These are phyloP conservation scores for Linnemannia zychae DNA, from an alignment of 192 early-diverging fungal genomes.

Conservation along the genomic window DNA sequence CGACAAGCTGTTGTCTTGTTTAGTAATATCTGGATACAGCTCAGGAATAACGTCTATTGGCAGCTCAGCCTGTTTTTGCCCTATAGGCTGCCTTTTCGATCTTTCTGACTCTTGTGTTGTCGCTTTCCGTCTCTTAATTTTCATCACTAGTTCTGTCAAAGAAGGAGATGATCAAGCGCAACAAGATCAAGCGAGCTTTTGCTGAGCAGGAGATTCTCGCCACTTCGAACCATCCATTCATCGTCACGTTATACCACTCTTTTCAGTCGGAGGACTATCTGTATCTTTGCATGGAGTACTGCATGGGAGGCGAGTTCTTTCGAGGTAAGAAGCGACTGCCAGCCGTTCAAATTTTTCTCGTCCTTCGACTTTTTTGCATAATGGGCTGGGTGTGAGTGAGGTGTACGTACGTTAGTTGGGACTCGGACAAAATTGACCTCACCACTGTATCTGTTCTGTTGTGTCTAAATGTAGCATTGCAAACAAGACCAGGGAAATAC, in stretches of 20 bases:
- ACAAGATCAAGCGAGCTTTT: slow-evolving; percentile 98
- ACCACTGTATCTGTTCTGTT: no score
- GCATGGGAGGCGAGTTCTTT: slow-evolving; percentile 92
- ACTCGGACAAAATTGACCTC: not conserved
- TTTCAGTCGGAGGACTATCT: slow-evolving; percentile 90
- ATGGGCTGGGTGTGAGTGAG: not conserved
- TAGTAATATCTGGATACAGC: not conserved
- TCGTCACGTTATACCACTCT: slow-evolving; percentile 90
- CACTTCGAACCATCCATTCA: slow-evolving; percentile 92
- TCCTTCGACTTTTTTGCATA: not conserved
- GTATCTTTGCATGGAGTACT: slow-evolving; percentile 92
- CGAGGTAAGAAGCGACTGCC: slow-evolving; percentile 59
- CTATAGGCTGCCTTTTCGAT: not conserved
- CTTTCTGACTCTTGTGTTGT: slow-evolving; percentile 8
- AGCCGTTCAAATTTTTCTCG: not conserved
- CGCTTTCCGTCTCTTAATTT: not conserved
- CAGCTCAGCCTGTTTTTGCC: no score
- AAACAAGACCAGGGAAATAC: slow-evolving; percentile 90
- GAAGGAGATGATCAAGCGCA: slow-evolving; percentile 97
- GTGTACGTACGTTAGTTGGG: not conserved
- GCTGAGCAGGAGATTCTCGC: slow-evolving; percentile 90
- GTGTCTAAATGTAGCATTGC: slow-evolving; percentile 70
- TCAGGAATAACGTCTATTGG: not conserved
- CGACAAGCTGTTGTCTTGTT: not conserved
- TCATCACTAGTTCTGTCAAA: slow-evolving; percentile 76